phyloP scores from a whole-genome alignment of 2,329 filamentous ascomycete genomes.

The Curvularia eragrostidis region DNA sequence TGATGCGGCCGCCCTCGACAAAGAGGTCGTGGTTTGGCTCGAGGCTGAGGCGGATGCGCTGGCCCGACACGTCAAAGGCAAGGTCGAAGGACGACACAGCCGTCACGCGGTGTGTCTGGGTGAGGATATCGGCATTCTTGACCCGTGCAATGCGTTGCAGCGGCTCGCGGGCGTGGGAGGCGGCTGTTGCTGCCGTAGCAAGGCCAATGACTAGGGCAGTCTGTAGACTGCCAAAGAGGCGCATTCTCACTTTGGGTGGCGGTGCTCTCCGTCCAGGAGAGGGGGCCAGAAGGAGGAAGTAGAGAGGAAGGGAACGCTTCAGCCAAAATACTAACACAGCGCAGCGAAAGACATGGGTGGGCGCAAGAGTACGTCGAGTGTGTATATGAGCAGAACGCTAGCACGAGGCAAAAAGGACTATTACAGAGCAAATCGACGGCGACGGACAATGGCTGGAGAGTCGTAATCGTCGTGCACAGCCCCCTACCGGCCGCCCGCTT shows the following conservation, averaged over 20 bases:
- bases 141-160: conserved; percentile 75
- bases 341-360: conserved; percentile 45
- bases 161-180: conserved; percentile 67
- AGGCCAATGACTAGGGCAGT: conserved; percentile 32
- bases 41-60: conserved; percentile 76
- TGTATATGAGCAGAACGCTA: conserved; percentile 9
- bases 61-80: conserved; percentile 72
- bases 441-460: conserved; percentile 18
- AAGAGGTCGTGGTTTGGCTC: conserved; percentile 93
- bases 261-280: conserved; percentile 34
- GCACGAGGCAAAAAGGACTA: conserved; percentile 17
- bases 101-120: conserved; percentile 78
- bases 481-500: conserved; percentile 23
- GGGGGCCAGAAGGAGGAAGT: conserved; percentile 18
- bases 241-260: conserved; percentile 36
- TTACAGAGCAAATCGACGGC: conserved; percentile 16
- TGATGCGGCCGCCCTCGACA: conserved; percentile 74
- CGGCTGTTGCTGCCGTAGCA: conserved; percentile 34
- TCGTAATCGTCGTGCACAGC: conserved; percentile 37
- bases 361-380: conserved; percentile 13
- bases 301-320: neutral
- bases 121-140: conserved; percentile 77
- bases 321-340: conserved; percentile 15
- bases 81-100: conserved; percentile 85
- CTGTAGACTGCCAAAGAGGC: conserved; percentile 33